Base-by-base conservation (phyloP, 345 rosid species). In the Linum lewisii region DNA sequence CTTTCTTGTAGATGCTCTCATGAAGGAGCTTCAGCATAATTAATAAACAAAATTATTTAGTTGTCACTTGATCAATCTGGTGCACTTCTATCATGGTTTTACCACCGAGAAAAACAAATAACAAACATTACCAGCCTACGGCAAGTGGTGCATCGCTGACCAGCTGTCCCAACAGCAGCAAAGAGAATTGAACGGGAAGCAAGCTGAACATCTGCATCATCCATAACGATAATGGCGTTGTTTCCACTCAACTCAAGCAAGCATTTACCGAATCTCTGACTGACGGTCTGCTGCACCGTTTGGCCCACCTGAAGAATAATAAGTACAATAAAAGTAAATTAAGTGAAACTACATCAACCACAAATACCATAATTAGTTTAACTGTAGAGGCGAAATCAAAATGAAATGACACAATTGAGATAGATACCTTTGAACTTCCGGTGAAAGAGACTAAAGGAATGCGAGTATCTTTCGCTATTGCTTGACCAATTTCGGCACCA, bases 121-220 rank as follows among this genome's bases (percentile, higher is more conserved):
- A n/a, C 54, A 24, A 24, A 19, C 18, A 16, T 21, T 86, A 93
- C 97, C 97, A 93, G 99, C 69, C 99, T 80, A 73, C 97, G 99
- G 70, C 96, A 90, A 59, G 99, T 87, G 65, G 99, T 89, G 83
- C 97, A 90, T 63, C 99, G 90, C 62, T 90, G 99, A 49, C 97
- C 97, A 76, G 97, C 97, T 11, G 97, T 94, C 65, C 99, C 99
- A 57, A 90, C 99, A 42, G 99, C 92, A 57, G 97, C 99, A 73
- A 89, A 90, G 50, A 90, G 69, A 67, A 90, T 82, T 38, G 99
- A 85, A 21, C 95, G 88, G 59, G 78, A 86, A 57, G 99, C 99
- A 70, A 93, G 74, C 69, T 74, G 79, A 59, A 85, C 63, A 71
- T 90, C 92, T 7, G 99, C 96, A 61, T 90, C 97, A 69, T 84